A percentile compares a stretch with the other conserved stretches of the same genome.
Conservation (phyloP, 148 eudicot genomes). For the Fallopia convolvulus region DNA sequence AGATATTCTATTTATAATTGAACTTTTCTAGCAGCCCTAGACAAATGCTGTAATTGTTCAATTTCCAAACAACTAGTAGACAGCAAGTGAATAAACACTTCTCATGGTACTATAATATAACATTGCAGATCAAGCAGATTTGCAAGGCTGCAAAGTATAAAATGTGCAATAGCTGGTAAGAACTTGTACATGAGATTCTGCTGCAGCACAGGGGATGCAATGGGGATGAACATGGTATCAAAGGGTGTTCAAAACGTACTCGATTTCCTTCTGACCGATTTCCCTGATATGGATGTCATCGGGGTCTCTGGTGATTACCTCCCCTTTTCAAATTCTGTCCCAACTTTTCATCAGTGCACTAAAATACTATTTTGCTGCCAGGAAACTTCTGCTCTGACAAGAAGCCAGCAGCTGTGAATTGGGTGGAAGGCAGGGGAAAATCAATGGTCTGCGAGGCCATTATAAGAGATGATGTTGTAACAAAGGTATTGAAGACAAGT, state of each 20-base stretch:
- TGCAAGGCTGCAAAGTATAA: conserved; percentile 27
- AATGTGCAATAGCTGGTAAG: conserved; percentile 32
- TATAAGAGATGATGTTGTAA: conserved; percentile 43
- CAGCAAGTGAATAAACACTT: not conserved
- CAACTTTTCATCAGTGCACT: not conserved
- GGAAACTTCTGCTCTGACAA: conserved; percentile 63
- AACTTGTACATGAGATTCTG: conserved; percentile 29
- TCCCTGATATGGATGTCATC: conserved; percentile 37
- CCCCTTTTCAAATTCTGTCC: not conserved
- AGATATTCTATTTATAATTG: not conserved
- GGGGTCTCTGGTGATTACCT: conserved; percentile 29
- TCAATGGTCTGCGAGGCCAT: conserved; percentile 59
- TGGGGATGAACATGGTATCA: conserved; percentile 48
- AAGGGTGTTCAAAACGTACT: conserved; percentile 38
- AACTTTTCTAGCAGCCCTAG: not conserved
- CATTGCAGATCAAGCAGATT: conserved; percentile 34
- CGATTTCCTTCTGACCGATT: conserved; percentile 30
- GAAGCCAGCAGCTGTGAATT: conserved; percentile 59
- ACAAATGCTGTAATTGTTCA: not conserved
- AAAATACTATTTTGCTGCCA: conserved; percentile 7
- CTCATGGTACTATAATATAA: not conserved
- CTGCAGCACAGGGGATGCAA: conserved; percentile 34
- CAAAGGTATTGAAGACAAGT: conserved; percentile 38
- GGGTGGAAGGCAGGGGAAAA: conserved; percentile 64
- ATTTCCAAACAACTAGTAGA: not conserved